These are phyloP conservation scores for Solanum appendiculatum DNA, from an alignment of 257 asterid genomes.

Conservation along the genomic window DNA sequence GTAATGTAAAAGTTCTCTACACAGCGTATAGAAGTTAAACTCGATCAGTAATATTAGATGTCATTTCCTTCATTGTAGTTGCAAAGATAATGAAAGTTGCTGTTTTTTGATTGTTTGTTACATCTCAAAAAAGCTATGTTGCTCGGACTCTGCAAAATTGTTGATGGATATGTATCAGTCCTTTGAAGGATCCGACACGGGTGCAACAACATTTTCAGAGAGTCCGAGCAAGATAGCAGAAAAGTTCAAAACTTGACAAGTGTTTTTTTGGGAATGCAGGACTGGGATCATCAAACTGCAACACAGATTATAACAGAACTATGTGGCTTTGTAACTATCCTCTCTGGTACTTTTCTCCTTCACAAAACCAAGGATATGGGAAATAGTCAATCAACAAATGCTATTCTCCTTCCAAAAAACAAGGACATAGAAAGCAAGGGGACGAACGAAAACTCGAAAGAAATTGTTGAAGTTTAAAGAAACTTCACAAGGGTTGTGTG, in stretches of 20 bases:
- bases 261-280: not conserved
- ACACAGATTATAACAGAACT: constrained; percentile 8
- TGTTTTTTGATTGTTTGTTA: not conserved
- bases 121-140: not conserved
- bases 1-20: not conserved
- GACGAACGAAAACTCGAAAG: not conserved
- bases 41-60: no score
- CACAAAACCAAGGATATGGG: constrained; percentile 15
- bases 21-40: not conserved
- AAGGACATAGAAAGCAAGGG: not conserved
- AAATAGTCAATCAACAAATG: not conserved
- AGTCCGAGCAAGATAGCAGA: not conserved
- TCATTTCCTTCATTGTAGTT: no score
- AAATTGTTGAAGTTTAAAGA: not conserved
- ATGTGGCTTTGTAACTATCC: constrained; percentile 11
- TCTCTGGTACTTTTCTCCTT: constrained; percentile 11
- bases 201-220: not conserved
- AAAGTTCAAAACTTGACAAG: not conserved
- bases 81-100: no score
- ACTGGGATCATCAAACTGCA: constrained; percentile 9
- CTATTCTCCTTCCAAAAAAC: not conserved
- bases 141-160: not conserved
- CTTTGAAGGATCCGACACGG: not conserved
- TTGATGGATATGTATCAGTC: no score
- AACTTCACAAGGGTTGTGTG: not conserved